Evolutionary conservation across 2,329 filamentous ascomycete species (phyloP).

Genomic region (Blastomyces parvus): DNA sequence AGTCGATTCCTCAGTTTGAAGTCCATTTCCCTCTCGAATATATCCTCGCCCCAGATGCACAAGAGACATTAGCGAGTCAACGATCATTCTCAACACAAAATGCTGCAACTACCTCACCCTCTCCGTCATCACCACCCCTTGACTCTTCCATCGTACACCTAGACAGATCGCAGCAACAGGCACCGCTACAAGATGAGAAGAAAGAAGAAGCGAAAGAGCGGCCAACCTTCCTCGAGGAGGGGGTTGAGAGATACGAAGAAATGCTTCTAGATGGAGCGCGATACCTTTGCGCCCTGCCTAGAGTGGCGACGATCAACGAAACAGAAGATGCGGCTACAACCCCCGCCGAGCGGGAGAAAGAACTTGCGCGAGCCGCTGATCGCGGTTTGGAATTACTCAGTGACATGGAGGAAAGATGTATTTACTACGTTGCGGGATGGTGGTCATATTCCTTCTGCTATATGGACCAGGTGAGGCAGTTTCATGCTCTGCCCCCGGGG

Average conservation of each 20-base stretch:
- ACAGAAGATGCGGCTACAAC: slow-evolving; percentile 56
- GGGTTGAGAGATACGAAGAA: slow-evolving; percentile 59
- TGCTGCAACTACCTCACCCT: slow-evolving; percentile 17
- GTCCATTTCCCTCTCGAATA: slow-evolving; percentile 64
- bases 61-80: slow-evolving; percentile 43
- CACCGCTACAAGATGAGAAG: slow-evolving; percentile 19
- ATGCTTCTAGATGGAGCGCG: slow-evolving; percentile 60
- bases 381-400: slow-evolving; percentile 72
- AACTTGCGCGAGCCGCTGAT: slow-evolving; percentile 65
- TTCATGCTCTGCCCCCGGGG: slow-evolving; percentile 67
- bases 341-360: slow-evolving; percentile 49
- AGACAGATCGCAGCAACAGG: slow-evolving; percentile 17
- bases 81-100: slow-evolving; percentile 13
- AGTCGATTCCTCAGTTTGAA: slow-evolving; percentile 53
- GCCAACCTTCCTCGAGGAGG: slow-evolving; percentile 50
- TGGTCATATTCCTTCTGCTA: slow-evolving; percentile 97
- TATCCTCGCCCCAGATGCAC: slow-evolving; percentile 61
- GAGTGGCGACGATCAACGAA: slow-evolving; percentile 53
- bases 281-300: slow-evolving; percentile 78
- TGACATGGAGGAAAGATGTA: slow-evolving; percentile 66
- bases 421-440: slow-evolving; percentile 81
- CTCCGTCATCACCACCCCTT: slow-evolving; percentile 8
- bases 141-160: slow-evolving; percentile 3
- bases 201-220: slow-evolving; percentile 54
- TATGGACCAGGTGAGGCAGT: slow-evolving; percentile 76